Evolutionary conservation across 1,284 basidiomycete species (phyloP).

Genomic region (Stereum hirsutum): DNA sequence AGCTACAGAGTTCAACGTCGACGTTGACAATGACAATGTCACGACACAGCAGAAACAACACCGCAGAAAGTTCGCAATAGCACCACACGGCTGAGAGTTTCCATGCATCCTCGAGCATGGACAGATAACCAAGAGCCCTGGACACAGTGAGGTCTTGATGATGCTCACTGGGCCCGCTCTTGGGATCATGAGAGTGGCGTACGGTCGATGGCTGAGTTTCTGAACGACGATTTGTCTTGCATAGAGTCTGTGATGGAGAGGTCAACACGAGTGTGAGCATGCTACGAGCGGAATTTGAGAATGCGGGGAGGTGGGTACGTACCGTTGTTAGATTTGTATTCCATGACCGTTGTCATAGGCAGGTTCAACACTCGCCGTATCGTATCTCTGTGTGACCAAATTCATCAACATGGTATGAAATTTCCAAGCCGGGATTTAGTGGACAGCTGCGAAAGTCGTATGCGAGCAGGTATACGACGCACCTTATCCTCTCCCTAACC

Average conservation of each 20-base stretch:
- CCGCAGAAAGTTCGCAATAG: background rate
- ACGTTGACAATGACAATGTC: background rate
- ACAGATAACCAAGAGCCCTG: background rate
- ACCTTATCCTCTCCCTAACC: constrained; percentile 68
- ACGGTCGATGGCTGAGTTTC: constrained; percentile 24
- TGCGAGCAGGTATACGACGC: constrained; percentile 16
- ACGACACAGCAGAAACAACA: background rate
- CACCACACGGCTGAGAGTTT: no score
- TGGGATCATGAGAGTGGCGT: constrained; percentile 13
- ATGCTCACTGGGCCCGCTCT: no score
- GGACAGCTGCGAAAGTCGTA: background rate
- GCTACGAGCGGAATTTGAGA: background rate
- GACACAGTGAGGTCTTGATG: no score
- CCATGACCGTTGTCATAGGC: constrained; percentile 65
- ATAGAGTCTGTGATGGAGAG: constrained; percentile 52
- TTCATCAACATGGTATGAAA: no score
- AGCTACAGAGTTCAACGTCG: background rate
- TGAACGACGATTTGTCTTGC: constrained; percentile 77
- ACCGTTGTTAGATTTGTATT: constrained; percentile 84
- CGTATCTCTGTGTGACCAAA: constrained; percentile 54
- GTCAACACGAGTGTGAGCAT: no score
- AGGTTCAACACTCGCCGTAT: constrained; percentile 60
- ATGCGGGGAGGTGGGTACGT: constrained; percentile 11
- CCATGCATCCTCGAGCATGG: constrained; percentile 24
- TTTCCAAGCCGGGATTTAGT: no score